Evolutionary conservation across 2,329 filamentous ascomycete genomes (phyloP).

Genomic region (Sphaerulina populicola): DNA sequence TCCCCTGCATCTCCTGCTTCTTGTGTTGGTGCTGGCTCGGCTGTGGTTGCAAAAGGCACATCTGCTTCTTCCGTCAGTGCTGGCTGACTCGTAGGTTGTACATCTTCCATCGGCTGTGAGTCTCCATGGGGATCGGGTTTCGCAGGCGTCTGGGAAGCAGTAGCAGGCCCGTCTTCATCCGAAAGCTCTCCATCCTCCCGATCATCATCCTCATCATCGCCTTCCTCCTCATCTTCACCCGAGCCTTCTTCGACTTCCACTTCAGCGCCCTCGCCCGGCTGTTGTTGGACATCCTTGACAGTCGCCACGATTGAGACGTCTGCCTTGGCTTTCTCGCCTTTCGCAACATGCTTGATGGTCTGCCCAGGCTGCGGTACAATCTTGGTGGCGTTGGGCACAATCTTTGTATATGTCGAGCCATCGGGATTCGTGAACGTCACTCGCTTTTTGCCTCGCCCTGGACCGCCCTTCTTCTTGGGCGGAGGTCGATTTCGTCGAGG

Average conservation of each 20-base stretch:
- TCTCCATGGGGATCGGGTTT: constrained; percentile 12
- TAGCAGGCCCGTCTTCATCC: constrained; percentile 26
- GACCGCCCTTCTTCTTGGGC: constrained; percentile 66
- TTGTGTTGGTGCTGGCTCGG: neutral
- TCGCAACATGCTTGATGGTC: constrained; percentile 32
- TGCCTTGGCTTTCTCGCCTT: constrained; percentile 30
- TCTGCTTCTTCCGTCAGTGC: no score
- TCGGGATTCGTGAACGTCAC: constrained; percentile 48
- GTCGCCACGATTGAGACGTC: constrained; percentile 35
- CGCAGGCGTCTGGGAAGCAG: constrained; percentile 18
- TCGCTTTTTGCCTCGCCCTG: constrained; percentile 72
- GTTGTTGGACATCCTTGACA: constrained; percentile 41
- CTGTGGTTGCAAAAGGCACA: neutral
- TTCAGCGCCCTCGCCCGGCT: constrained; percentile 40
- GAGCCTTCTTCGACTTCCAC: constrained; percentile 27
- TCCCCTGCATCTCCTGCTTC: neutral
- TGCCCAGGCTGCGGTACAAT: constrained; percentile 31
- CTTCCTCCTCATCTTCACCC: constrained; percentile 41
- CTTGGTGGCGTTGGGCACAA: constrained; percentile 33
- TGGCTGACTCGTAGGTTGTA: neutral
- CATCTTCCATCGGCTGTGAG: constrained; percentile 16
- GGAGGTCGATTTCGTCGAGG: constrained; percentile 62
- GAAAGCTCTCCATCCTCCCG: constrained; percentile 32
- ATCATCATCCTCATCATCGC: constrained; percentile 41
- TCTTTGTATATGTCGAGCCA: constrained; percentile 35